Evolutionary conservation across 2,329 filamentous ascomycete species (phyloP).

Genomic region (Chaetomium globosum): DNA sequence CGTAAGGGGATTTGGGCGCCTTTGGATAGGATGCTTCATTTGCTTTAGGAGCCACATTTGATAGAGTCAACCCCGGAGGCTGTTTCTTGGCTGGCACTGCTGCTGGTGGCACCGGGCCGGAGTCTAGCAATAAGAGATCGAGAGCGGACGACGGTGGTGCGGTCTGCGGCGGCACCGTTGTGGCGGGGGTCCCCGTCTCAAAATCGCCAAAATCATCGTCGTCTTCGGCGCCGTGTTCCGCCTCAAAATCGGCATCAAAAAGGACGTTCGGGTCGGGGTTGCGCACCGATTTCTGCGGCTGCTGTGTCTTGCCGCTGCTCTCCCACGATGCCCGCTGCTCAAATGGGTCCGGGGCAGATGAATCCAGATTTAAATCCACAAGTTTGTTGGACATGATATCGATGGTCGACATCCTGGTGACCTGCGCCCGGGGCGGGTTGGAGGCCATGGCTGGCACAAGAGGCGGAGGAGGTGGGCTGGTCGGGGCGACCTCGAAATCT

Average conservation of each 20-base stretch:
- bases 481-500: constrained; percentile 63
- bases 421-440: constrained; percentile 37
- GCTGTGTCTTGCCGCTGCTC: constrained; percentile 11
- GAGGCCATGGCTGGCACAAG: constrained; percentile 24
- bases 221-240: constrained; percentile 38
- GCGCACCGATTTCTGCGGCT: constrained; percentile 33
- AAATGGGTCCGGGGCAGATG: constrained; percentile 32
- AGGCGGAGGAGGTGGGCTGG: constrained; percentile 25
- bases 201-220: constrained; percentile 49
- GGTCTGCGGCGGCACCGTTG: constrained; percentile 11
- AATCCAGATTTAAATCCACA: constrained; percentile 43
- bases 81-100: constrained; percentile 33
- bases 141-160: constrained; percentile 26
- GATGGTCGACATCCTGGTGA: constrained; percentile 54
- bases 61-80: constrained; percentile 40
- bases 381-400: constrained; percentile 59
- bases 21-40: constrained; percentile 48
- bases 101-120: constrained; percentile 12
- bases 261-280: constrained; percentile 58
- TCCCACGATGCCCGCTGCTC: constrained; percentile 33
- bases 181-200: constrained; percentile 34
- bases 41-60: constrained; percentile 41
- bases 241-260: constrained; percentile 67
- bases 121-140: constrained; percentile 29
- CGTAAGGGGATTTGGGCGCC: constrained; percentile 52